A percentile compares a stretch with the other conserved stretches of the same genome.
Evolutionary conservation across 2,329 filamentous ascomycete genomes (phyloP).

Genomic region (Davidsoniella neocaledoniae): DNA sequence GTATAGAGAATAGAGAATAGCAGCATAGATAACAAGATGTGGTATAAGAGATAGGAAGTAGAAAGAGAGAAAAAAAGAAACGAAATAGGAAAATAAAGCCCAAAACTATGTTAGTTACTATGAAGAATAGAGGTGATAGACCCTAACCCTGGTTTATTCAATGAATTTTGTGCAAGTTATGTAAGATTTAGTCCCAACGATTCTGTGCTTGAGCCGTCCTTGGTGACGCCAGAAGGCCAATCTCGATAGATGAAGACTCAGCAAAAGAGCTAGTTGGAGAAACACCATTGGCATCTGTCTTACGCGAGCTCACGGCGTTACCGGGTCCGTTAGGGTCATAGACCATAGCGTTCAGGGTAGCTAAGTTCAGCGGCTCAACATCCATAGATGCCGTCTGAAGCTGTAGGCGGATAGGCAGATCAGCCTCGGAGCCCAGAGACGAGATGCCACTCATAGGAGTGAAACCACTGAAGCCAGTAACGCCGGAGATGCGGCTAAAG

Average conservation of each 20-base stretch:
- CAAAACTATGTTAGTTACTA: not conserved
- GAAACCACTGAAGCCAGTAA: slow-evolving; percentile 8
- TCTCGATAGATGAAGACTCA: slow-evolving; percentile 5
- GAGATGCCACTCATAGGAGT: not conserved
- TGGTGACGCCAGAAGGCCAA: slow-evolving; percentile 7
- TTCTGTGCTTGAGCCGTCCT: slow-evolving; percentile 1
- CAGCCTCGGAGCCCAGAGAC: not conserved
- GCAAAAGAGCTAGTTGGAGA: not conserved
- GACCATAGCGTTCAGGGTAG: slow-evolving; percentile 33
- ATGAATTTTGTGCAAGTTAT: not conserved
- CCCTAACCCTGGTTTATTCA: not conserved
- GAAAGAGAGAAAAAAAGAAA: no score
- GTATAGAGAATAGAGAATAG: not conserved
- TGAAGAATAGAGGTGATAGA: not conserved
- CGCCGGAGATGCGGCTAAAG: slow-evolving; percentile 6
- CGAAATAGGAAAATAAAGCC: no score
- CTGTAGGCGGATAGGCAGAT: slow-evolving; percentile 1
- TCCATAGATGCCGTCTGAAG: not conserved
- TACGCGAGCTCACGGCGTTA: slow-evolving; percentile 15
- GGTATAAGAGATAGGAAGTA: no score
- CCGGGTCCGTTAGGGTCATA: slow-evolving; percentile 29
- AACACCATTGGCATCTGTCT: slow-evolving; percentile 21
- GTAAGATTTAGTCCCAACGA: slow-evolving; percentile 1
- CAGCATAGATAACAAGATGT: no score
- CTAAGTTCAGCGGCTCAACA: slow-evolving; percentile 8